Conservation (phyloP, 2,329 filamentous ascomycete species). For the Pestalotiopsis sp. region DNA sequence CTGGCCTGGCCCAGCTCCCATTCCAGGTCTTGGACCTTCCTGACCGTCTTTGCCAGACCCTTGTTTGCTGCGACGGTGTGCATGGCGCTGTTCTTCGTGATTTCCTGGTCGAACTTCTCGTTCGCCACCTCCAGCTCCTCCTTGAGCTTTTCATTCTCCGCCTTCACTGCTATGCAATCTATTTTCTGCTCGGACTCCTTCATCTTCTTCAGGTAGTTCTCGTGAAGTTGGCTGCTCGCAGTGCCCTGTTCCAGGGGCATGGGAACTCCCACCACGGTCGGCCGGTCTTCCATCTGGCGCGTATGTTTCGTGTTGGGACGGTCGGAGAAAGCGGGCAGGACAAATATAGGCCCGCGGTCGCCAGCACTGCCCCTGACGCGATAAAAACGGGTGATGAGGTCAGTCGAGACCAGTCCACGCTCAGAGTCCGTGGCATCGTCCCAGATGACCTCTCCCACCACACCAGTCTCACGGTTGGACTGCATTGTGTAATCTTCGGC, state of each 20-base stretch:
- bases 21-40: background rate
- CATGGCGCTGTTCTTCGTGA: background rate
- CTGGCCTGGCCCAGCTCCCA: background rate
- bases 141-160: conserved; percentile 11
- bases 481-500: conserved; percentile 35
- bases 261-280: conserved; percentile 36
- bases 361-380: conserved; percentile 47
- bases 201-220: conserved; percentile 13
- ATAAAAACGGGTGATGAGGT: conserved; percentile 54
- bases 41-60: background rate
- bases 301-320: conserved; percentile 48
- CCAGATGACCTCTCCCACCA: conserved; percentile 40
- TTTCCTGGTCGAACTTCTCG: conserved; percentile 9
- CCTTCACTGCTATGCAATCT: conserved; percentile 11
- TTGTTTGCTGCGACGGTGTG: background rate
- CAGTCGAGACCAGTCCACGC: conserved; percentile 49
- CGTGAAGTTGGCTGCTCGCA: background rate
- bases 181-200: conserved; percentile 21
- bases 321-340: conserved; percentile 50
- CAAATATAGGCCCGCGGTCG: conserved; percentile 50
- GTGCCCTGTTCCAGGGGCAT: conserved; percentile 15
- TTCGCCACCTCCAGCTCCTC: conserved; percentile 6
- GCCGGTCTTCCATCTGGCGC: conserved; percentile 44
- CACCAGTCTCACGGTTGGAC: conserved; percentile 37
- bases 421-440: conserved; percentile 32